Conservation (phyloP, 192 early-diverging fungal species). For the Linnemannia zychae region DNA sequence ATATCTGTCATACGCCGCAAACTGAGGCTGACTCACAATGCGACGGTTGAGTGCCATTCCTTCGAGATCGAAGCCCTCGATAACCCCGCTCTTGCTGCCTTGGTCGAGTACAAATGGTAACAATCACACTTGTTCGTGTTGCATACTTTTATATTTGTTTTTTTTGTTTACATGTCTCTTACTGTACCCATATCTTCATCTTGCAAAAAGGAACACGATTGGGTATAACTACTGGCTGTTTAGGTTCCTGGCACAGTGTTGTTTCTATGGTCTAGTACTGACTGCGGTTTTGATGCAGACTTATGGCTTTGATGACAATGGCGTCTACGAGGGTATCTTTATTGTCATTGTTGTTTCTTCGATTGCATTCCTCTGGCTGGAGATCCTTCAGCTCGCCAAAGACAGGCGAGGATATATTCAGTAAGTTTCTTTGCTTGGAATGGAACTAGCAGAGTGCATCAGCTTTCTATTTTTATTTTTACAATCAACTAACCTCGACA, state of each 20-base stretch:
- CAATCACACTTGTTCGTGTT: neutral
- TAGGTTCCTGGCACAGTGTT: conserved; percentile 16
- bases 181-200: neutral
- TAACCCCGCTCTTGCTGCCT: conserved; percentile 33
- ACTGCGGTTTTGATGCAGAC: conserved; percentile 17
- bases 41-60: neutral
- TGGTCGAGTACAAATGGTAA: conserved; percentile 48
- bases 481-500: neutral
- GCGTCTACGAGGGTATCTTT: neutral
- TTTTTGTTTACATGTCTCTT: neutral
- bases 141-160: neutral
- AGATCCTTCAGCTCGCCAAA: neutral
- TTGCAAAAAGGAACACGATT: conserved; percentile 20
- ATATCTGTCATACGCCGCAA: conserved; percentile 6
- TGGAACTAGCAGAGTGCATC: no score
- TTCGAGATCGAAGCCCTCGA: conserved; percentile 15
- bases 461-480: neutral
- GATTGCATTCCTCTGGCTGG: neutral
- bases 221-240: conserved; percentile 17
- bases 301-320: neutral
- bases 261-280: conserved; percentile 20
- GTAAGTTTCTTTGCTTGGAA: neutral
- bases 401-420: neutral
- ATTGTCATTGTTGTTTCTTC: neutral
- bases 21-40: neutral